Base-by-base conservation (phyloP, 345 rosid species). In the Citrus cavaleriei region DNA sequence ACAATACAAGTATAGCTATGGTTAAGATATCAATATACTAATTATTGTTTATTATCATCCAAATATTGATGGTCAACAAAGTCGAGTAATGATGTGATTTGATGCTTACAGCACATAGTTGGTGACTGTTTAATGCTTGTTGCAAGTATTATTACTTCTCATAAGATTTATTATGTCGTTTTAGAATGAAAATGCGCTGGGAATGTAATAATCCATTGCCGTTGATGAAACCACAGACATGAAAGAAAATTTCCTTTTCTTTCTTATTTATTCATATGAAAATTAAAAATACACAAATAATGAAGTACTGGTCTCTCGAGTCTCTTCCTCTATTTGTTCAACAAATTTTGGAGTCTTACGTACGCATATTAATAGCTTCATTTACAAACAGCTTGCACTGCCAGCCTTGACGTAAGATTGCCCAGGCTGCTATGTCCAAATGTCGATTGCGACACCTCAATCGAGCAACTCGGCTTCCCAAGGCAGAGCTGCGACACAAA, bases 361-460 rank as follows among this genome's bases (percentile, higher is more conserved):
- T 34, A 4, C 6, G 19, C 6, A 0, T 54, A 6, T 18, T 54
- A 18, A 18, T 1, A 5, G 58, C 51, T 46, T 68, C 46, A 62
- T 14, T 72, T 71, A 51, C 87, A 86, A 46, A 78, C 40, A 30
- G 85, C 85, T 80, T 86, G 81, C 10, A 84, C 85, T 0, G 87
- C 85, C 7, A 86, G 63, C 81, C 82, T 82, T 55, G 78, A 77
- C 16, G 66, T 72, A 12, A 51, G 30, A 6, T 58, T 65, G 9
- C 72, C 77, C 24, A 72, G 58, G 21, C 46, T 70, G 2, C 61
- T 77, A 7, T 81, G 64, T 62, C 84, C 90, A 28, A 87, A 80
- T 22, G 83, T 71, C 8, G 22, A 67, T 27, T 78, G 81, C 1
- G 84, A 78, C 8, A 82, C 84, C 51, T 63, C 37, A 34, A 85